These are phyloP conservation scores for Talaromyces proteolyticus DNA, from an alignment of 495 filamentous ascomycete species.

Conservation along the genomic window DNA sequence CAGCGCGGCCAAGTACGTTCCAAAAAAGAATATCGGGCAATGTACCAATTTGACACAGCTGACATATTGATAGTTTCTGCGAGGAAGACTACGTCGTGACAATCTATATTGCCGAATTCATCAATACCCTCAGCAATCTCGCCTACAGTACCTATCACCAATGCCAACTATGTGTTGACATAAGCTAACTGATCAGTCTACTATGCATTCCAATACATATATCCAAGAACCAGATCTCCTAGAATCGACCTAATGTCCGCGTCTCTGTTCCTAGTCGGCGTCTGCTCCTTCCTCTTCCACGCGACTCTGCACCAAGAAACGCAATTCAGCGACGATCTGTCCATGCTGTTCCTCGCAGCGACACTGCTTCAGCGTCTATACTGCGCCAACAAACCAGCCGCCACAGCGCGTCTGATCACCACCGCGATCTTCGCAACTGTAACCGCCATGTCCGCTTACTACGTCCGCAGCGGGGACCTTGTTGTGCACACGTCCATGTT, in stretches of 20 bases:
- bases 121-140: conserved; percentile 43
- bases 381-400: not conserved
- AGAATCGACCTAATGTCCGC: not conserved
- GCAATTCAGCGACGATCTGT: not conserved
- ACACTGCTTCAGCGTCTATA: not conserved
- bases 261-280: not conserved
- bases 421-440: not conserved
- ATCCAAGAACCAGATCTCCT: not conserved
- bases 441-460: not conserved
- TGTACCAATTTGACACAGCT: not conserved
- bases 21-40: not conserved
- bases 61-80: conserved; percentile 20
- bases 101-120: conserved; percentile 42
- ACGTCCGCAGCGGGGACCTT: not conserved
- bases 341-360: not conserved
- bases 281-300: not conserved
- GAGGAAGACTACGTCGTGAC: conserved; percentile 42
- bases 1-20: not conserved
- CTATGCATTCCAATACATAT: not conserved
- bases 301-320: not conserved
- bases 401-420: not conserved
- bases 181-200: not conserved
- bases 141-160: conserved; percentile 20
- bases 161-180: not conserved
- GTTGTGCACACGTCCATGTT: not conserved